Base-by-base conservation (phyloP, 176 grass and related monocot genomes). In the Avena eriantha region DNA sequence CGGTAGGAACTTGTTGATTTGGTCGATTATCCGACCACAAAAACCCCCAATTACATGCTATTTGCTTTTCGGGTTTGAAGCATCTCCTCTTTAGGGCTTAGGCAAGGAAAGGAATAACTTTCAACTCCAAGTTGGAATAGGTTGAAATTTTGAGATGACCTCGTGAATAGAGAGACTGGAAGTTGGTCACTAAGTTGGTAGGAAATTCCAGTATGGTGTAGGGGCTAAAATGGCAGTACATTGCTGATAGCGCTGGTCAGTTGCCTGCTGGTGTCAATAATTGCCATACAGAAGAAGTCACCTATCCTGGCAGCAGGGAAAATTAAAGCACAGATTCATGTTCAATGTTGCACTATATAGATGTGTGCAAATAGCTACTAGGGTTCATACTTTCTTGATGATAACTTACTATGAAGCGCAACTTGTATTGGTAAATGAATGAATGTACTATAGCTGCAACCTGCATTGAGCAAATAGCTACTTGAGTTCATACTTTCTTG, bases 211-310 rank as follows among this genome's bases (percentile, higher is more conserved):
- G 53, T 21, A 79, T 14, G 47, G 19, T 60, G 10, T 29, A 50
- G 39, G 39, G 39, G 26, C 69, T 31, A 48, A 77, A 50, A 70
- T 34, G 67, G 46, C 54, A 70, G 46, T 54, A n/a, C 78, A 82
- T 82, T 90, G 83, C 70, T 21, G 26, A 46, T 82, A 22, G 29
- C 34, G 55, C 49, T 18, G 16, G 24, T 58, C 5, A 56, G 66
- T 22, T 84, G 35, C 6, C 26, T 73, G 2, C 34, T 48, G 33
- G 23, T 67, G 18, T 50, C 73, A 85, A 18, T 80, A 15, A 12
- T 80, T 73, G 23, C 12, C 34, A 41, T 89, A 45, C 54, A 36
- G 13, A 46, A 36, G 4, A 39, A 75, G n/a, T 76, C 45, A 15
- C 33, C 35, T 75, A 48, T 22, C 68, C 18, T 57, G 57, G 19